A percentile compares a stretch with the other conserved stretches of the same genome.
These are phyloP conservation scores for Sparassis latifolia DNA, from an alignment of 1,284 basidiomycete species.

Conservation along the genomic window DNA sequence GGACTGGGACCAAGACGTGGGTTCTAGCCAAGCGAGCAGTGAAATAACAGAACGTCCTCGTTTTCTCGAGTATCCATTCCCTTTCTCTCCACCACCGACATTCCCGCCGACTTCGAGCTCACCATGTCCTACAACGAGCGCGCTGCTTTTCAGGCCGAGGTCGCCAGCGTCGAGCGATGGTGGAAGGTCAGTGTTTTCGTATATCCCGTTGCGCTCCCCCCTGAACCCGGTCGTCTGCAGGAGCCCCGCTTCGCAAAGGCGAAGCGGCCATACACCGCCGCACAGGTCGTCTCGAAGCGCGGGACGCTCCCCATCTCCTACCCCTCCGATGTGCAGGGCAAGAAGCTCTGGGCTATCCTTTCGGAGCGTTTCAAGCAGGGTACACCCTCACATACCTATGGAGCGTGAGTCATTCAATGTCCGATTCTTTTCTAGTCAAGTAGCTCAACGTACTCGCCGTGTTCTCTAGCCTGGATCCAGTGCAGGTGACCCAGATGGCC, in stretches of 20 bases:
- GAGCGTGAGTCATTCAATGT: constrained; percentile 68
- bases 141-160: constrained; percentile 72
- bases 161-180: constrained; percentile 83
- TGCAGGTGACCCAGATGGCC: constrained; percentile 98
- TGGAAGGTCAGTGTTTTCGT: constrained; percentile 65
- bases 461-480: constrained; percentile 78
- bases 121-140: constrained; percentile 55
- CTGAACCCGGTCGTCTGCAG: constrained; percentile 32
- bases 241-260: constrained; percentile 81
- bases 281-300: constrained; percentile 90
- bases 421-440: background rate
- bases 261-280: constrained; percentile 87
- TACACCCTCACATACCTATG: constrained; percentile 91
- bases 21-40: constrained; percentile 8
- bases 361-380: constrained; percentile 61
- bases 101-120: background rate
- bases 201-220: background rate
- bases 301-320: constrained; percentile 85
- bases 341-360: constrained; percentile 82
- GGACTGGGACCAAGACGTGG: constrained; percentile 6
- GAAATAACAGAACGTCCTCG: constrained; percentile 5
- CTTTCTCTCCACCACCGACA: constrained; percentile 2
- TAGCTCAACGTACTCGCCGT: constrained; percentile 4
- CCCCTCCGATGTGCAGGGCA: constrained; percentile 79
- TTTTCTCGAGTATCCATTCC: constrained; percentile 3